Conservation (phyloP, 1,139 yeast genomes). For the Suhomyces anneliseae region DNA sequence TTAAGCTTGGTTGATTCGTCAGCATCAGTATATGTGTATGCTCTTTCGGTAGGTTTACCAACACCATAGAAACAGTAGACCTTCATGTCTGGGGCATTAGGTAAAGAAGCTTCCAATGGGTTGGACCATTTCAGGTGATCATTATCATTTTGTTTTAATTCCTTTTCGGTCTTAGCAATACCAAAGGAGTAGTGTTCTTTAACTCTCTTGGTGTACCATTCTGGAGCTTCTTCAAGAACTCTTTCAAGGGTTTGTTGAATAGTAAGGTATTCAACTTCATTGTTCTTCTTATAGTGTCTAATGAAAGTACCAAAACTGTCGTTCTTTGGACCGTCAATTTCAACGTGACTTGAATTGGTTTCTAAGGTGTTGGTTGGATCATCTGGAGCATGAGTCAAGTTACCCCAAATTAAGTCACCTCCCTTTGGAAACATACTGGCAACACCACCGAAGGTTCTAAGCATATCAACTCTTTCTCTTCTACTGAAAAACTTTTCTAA, state of each 20-base stretch:
- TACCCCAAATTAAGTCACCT: conserved; percentile 88
- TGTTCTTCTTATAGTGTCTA: conserved; percentile 30
- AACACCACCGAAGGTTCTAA: conserved; percentile 87
- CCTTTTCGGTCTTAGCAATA: conserved; percentile 56
- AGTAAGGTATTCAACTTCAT: conserved; percentile 40
- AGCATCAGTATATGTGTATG: conserved; percentile 69
- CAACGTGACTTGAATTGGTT: conserved; percentile 22
- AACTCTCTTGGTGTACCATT: conserved; percentile 70
- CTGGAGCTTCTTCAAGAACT: conserved; percentile 63
- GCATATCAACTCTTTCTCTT: conserved; percentile 81
- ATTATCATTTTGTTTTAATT: conserved; percentile 62
- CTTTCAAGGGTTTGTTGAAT: conserved; percentile 66
- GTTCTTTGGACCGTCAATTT: conserved; percentile 34
- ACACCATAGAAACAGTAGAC: conserved; percentile 91
- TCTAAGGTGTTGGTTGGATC: conserved; percentile 43
- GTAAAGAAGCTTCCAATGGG: conserved; percentile 88
- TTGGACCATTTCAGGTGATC: conserved; percentile 84
- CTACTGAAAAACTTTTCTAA: conserved; percentile 90
- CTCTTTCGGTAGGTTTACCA: conserved; percentile 93
- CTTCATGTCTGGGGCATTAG: conserved; percentile 91
- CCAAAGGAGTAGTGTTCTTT: conserved; percentile 78
- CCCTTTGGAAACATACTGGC: conserved; percentile 98
- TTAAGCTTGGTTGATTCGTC: conserved; percentile 62
- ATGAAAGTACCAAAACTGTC: conserved; percentile 76
- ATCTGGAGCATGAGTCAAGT: conserved; percentile 58